A percentile compares a stretch with the other conserved stretches of the same genome.
Conservation (phyloP, 2,329 filamentous ascomycete species). For the Periconia macrospinosa region DNA sequence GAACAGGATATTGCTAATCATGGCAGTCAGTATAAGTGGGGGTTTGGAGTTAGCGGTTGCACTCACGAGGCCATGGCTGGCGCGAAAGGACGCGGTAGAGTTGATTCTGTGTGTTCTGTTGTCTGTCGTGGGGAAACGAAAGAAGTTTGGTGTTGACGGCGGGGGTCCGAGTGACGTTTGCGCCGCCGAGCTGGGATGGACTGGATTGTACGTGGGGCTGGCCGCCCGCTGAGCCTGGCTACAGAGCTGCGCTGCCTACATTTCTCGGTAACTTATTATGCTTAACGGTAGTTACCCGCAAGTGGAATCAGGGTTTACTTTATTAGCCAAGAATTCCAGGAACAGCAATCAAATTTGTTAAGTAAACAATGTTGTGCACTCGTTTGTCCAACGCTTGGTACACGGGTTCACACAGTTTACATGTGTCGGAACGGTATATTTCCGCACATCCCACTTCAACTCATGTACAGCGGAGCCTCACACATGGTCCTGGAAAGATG, state of each 20-base stretch:
- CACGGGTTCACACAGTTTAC: too few relatives aligned
- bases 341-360: background rate
- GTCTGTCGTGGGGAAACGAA: constrained; percentile 1
- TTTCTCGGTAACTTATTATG: too few relatives aligned
- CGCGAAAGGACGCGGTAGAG: too few relatives aligned
- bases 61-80: constrained; percentile 32
- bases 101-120: too few relatives aligned
- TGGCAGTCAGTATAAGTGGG: constrained; percentile 11
- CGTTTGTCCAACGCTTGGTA: background rate
- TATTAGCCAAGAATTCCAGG: background rate
- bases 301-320: background rate
- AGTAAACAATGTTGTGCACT: background rate
- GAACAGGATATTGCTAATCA: constrained; percentile 65
- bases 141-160: background rate
- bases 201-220: background rate
- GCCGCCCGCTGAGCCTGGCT: too few relatives aligned
- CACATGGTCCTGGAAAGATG: background rate
- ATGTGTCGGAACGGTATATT: too few relatives aligned
- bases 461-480: background rate
- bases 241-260: too few relatives aligned
- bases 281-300: too few relatives aligned
- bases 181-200: background rate
- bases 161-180: constrained; percentile 7
- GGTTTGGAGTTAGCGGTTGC: background rate
- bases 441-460: too few relatives aligned